Percentiles rank a stretch among this genome's conserved stretches.
Conservation (phyloP, 768 basidiomycete genomes). For the Lactarius hatsudake region DNA sequence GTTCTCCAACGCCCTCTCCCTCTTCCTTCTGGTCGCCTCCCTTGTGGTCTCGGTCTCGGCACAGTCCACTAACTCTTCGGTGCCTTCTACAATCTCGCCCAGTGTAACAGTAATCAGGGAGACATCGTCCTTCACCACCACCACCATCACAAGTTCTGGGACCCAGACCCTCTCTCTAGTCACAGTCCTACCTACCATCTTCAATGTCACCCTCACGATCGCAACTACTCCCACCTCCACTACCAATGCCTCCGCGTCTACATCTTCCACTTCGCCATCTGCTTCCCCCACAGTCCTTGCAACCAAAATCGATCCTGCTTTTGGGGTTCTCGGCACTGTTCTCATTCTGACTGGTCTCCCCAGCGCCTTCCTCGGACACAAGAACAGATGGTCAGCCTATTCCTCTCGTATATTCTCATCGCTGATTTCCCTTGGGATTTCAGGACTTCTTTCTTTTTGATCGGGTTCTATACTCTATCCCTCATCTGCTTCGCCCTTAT, state of each 20-base stretch:
- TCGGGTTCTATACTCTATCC: slow-evolving; percentile 86
- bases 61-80: slow-evolving; percentile 14
- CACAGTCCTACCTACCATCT: slow-evolving; percentile 55
- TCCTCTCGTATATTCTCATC: slow-evolving; percentile 21
- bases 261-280: slow-evolving; percentile 35
- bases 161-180: slow-evolving; percentile 48
- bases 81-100: slow-evolving; percentile 26
- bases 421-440: slow-evolving; percentile 21
- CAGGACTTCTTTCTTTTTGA: slow-evolving; percentile 92
- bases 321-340: slow-evolving; percentile 83
- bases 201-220: slow-evolving; percentile 60
- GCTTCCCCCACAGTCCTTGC: slow-evolving; percentile 42
- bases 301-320: slow-evolving; percentile 81
- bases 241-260: slow-evolving; percentile 27
- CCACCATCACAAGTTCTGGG: slow-evolving; percentile 42
- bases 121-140: slow-evolving; percentile 49
- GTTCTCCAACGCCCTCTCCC: slow-evolving; percentile 19
- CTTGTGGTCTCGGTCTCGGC: slow-evolving; percentile 29
- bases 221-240: slow-evolving; percentile 45
- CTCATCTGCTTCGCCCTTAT: slow-evolving; percentile 87
- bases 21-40: slow-evolving; percentile 29
- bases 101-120: slow-evolving; percentile 46
- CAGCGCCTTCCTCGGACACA: slow-evolving; percentile 89
- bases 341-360: slow-evolving; percentile 89
- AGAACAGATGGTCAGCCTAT: slow-evolving; percentile 80